Base-by-base conservation (phyloP, 257 asterid species). In the Mentha longifolia region DNA sequence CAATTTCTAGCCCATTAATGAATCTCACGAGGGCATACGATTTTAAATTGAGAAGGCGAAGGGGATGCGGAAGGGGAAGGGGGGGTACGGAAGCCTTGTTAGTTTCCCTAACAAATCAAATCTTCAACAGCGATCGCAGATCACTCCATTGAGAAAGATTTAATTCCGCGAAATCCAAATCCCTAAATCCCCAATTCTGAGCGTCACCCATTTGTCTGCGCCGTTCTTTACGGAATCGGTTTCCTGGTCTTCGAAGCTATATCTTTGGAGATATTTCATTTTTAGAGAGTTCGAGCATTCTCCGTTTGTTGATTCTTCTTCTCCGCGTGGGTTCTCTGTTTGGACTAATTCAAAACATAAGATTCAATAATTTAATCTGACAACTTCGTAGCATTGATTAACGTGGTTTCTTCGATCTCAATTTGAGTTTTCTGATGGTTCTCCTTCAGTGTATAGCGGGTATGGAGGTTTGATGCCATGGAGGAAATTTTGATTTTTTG, bases 111-210 rank as follows among this genome's bases (percentile, higher is more conserved):
- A 5, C 39, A 6, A 5, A 35, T 7, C 39, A 35, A 35, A 35
- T 35, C 39, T 35, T 7, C 9, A 35, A 1, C 6, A 5, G 39
- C 39, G 7, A 35, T 35, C 39, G 9, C 6, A 35, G 9, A 35
- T 35, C 39, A 9, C 39, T 1, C 39, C 8, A 35, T 35, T 35
- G 31, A 39, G 4, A 39, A 52, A 60, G 45, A 19, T 59, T 55
- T 43, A 57, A 61, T 20, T 74, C 56, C 35, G 15, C 70, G 13
- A 74, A 56, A 31, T 42, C 78, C 45, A 11, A 51, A 55, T 42
- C 49, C 62, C 69, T 13, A 33, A 51, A 52, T 39, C 73, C 65
- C 39, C 67, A 43, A 19, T 41, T 9, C 45, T 35, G 30, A 52
- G 5, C 56, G 30, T 54, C 31, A 12, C 14, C 52, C 67, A 65